phyloP scores from a whole-genome alignment of 2,329 filamentous ascomycete species.

The Sporothrix variecibatus region DNA sequence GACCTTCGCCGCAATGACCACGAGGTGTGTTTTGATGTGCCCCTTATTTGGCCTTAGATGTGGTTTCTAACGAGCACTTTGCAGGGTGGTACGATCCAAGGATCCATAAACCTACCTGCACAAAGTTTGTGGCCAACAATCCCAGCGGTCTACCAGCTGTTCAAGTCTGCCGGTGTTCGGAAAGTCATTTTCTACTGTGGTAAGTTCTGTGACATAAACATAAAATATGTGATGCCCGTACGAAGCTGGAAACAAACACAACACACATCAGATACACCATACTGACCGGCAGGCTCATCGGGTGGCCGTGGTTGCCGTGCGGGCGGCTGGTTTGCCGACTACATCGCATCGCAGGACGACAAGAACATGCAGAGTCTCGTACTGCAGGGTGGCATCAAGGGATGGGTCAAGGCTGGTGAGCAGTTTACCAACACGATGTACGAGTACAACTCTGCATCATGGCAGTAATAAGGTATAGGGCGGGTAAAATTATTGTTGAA shows the following conservation, averaged over 20 bases:
- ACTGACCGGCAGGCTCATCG: constrained; percentile 50
- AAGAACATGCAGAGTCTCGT: constrained; percentile 50
- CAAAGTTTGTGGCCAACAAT: constrained; percentile 49
- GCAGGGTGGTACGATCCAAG: constrained; percentile 57
- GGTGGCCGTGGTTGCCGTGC: constrained; percentile 55
- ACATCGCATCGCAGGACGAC: constrained; percentile 47
- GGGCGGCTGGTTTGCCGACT: constrained; percentile 58
- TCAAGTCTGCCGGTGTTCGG: constrained; percentile 44
- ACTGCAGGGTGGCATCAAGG: constrained; percentile 55
- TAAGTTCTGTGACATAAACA: constrained; percentile 35
- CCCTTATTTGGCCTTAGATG: constrained; percentile 33
- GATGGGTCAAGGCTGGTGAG: constrained; percentile 52
- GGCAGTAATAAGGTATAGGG: constrained; percentile 31
- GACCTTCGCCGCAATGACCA: constrained; percentile 48
- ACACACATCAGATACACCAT: neutral
- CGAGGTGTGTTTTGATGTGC: constrained; percentile 37
- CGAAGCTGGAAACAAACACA: neutral
- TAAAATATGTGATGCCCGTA: neutral
- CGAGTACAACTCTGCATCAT: constrained; percentile 45
- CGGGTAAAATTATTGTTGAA: neutral
- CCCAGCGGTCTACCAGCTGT: constrained; percentile 45
- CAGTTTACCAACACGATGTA: constrained; percentile 53
- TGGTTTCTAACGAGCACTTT: too few species aligned
- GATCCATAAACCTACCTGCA: constrained; percentile 55
- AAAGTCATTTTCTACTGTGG: constrained; percentile 53